phyloP scores from a whole-genome alignment of 441 rosid species.

The Populus hybrid region DNA sequence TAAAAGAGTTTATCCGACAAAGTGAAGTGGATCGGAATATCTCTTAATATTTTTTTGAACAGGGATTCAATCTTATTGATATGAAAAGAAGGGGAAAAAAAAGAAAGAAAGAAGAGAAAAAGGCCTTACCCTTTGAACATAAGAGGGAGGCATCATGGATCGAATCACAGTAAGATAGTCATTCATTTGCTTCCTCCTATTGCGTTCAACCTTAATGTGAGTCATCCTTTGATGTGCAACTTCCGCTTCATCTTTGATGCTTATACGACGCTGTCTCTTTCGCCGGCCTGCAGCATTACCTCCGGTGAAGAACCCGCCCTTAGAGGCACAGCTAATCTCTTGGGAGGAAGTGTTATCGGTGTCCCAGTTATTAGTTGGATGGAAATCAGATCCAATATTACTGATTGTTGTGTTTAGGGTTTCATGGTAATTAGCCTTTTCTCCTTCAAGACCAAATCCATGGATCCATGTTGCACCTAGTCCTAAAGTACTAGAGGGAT shows the following conservation, averaged over 20 bases:
- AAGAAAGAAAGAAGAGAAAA: not conserved
- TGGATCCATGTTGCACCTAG: slow-evolving; percentile 1
- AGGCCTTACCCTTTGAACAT: slow-evolving; percentile 45
- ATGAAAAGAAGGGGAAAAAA: not conserved
- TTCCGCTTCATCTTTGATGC: slow-evolving; percentile 37
- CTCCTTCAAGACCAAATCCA: slow-evolving; percentile 6
- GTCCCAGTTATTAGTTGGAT: not conserved
- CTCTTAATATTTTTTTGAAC: not conserved
- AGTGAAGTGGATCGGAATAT: not conserved
- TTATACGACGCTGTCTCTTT: slow-evolving; percentile 41
- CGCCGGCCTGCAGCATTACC: slow-evolving; percentile 24
- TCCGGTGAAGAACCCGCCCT: slow-evolving; percentile 2
- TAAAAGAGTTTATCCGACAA: not conserved
- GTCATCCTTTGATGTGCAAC: slow-evolving; percentile 54
- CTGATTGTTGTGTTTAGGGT: not conserved
- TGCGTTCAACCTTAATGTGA: slow-evolving; percentile 64
- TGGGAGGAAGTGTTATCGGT: slow-evolving; percentile 19
- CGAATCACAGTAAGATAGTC: slow-evolving; percentile 49
- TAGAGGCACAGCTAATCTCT: slow-evolving; percentile 3
- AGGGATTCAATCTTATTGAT: not conserved
- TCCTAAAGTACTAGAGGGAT: slow-evolving; percentile 15
- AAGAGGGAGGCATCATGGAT: slow-evolving; percentile 50
- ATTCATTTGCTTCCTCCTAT: slow-evolving; percentile 65
- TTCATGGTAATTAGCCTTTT: slow-evolving; percentile 1
- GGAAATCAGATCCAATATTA: slow-evolving; percentile 12